A percentile compares a stretch with the other conserved stretches of the same genome.
These are phyloP conservation scores for Mrakia hoshinonis DNA, from an alignment of 768 basidiomycete species.

Conservation along the genomic window DNA sequence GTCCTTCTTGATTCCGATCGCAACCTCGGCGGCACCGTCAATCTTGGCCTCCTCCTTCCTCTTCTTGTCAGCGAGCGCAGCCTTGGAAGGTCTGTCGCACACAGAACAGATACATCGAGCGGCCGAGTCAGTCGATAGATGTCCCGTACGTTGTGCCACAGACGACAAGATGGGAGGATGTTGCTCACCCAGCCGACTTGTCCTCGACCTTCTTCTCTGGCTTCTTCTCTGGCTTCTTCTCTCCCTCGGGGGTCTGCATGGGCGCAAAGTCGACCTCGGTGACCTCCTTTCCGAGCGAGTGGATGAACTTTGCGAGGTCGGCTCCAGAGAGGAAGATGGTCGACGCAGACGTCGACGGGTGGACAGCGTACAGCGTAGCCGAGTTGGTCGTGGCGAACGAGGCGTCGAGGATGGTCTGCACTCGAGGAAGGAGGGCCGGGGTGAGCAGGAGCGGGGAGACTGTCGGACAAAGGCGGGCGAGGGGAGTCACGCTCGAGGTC, in stretches of 20 bases:
- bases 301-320: slow-evolving; percentile 65
- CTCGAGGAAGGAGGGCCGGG: slow-evolving; percentile 56
- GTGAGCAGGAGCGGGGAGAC: slow-evolving; percentile 75
- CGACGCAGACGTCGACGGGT: slow-evolving; percentile 55
- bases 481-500: not conserved
- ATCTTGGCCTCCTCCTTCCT: slow-evolving; percentile 49
- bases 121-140: too few relatives aligned
- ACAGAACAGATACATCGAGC: not conserved
- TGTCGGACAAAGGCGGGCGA: slow-evolving; percentile 36
- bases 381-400: slow-evolving; percentile 52
- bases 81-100: slow-evolving; percentile 29
- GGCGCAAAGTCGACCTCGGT: slow-evolving; percentile 65
- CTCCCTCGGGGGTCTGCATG: slow-evolving; percentile 43
- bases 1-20: slow-evolving; percentile 91
- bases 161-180: not conserved
- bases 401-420: slow-evolving; percentile 62
- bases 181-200: not conserved
- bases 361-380: slow-evolving; percentile 64
- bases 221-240: slow-evolving; percentile 26
- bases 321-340: slow-evolving; percentile 72
- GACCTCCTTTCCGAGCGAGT: slow-evolving; percentile 57
- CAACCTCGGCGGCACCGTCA: slow-evolving; percentile 81
- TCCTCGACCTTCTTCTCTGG: not conserved
- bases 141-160: too few relatives aligned
- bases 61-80: slow-evolving; percentile 30